These are phyloP conservation scores for Botryotinia calthae DNA, from an alignment of 2,329 filamentous ascomycete species.

Conservation along the genomic window DNA sequence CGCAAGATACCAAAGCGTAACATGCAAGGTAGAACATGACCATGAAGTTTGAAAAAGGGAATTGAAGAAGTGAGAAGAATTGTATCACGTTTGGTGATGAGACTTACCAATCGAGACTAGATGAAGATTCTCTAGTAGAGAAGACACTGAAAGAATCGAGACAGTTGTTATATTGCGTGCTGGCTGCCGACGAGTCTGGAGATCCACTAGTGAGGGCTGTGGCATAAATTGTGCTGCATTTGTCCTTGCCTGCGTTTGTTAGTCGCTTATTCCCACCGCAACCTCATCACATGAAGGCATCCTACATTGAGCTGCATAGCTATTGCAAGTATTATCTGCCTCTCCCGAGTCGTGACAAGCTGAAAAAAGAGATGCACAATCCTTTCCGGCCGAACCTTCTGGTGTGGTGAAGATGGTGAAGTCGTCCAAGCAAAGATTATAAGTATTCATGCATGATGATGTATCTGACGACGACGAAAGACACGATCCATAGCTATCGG, in stretches of 20 bases:
- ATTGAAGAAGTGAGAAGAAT: background rate
- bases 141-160: slow-evolving; percentile 25
- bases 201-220: slow-evolving; percentile 23
- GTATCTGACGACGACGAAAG: background rate
- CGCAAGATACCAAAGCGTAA: too few species aligned
- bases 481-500: background rate
- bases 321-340: slow-evolving; percentile 24
- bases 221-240: slow-evolving; percentile 25
- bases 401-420: slow-evolving; percentile 22
- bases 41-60: background rate
- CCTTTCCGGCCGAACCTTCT: slow-evolving; percentile 21
- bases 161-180: slow-evolving; percentile 25
- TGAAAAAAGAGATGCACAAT: slow-evolving; percentile 24
- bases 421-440: slow-evolving; percentile 18
- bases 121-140: slow-evolving; percentile 5
- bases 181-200: slow-evolving; percentile 16
- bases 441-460: background rate
- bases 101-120: background rate
- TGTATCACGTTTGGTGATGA: background rate
- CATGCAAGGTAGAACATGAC: background rate
- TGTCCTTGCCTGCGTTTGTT: slow-evolving; percentile 21
- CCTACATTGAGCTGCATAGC: slow-evolving; percentile 22
- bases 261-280: background rate
- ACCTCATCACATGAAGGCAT: background rate
- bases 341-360: slow-evolving; percentile 20